These are phyloP conservation scores for Cladophialophora carrionii DNA, from an alignment of 2,329 filamentous ascomycete species.

Conservation along the genomic window DNA sequence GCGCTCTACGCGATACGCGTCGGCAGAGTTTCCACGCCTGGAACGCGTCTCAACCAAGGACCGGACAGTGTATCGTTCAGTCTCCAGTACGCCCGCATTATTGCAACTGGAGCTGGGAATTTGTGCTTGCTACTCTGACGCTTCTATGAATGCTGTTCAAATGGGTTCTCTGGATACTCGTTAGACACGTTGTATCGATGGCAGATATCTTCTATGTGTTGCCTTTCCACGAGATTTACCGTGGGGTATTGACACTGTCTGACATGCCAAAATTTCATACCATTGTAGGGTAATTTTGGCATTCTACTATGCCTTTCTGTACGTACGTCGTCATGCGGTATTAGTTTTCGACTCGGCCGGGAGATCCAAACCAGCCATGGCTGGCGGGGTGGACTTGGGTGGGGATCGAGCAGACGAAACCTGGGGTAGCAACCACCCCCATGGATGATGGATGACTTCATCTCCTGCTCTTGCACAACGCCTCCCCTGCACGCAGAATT, in stretches of 20 bases:
- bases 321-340: background rate
- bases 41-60: background rate
- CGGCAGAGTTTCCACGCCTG: conserved; percentile 23
- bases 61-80: too few relatives aligned
- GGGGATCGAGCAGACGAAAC: background rate
- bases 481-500: background rate
- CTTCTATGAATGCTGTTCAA: background rate
- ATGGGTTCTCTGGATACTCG: background rate
- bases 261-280: background rate
- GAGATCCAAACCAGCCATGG: too few relatives aligned
- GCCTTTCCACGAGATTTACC: background rate
- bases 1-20: conserved; percentile 32
- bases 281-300: background rate
- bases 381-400: background rate
- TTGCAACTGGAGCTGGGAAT: background rate
- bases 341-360: too few relatives aligned
- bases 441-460: conserved; percentile 1
- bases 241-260: background rate
- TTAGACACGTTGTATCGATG: background rate
- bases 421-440: background rate
- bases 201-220: background rate
- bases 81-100: too few relatives aligned
- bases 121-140: background rate
- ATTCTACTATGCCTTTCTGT: background rate
- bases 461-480: background rate